Conservation (phyloP, 768 basidiomycete species). For the Boletus rufocinnamomeus region DNA sequence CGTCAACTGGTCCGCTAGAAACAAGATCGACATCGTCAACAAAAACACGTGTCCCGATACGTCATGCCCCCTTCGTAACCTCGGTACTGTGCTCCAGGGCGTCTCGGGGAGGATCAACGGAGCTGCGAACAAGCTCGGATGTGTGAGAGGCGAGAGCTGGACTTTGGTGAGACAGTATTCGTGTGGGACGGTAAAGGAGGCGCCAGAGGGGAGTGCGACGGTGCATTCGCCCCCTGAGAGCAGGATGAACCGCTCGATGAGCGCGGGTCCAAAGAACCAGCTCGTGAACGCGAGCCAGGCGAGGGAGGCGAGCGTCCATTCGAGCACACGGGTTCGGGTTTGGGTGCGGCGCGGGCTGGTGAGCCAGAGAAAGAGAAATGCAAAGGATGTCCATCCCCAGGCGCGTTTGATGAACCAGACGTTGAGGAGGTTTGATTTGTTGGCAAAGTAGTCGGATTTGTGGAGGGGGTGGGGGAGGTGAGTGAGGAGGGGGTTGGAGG, state of each 20-base stretch:
- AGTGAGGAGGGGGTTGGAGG: conserved; percentile 73
- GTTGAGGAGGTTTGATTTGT: conserved; percentile 81
- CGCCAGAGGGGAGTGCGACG: conserved; percentile 59
- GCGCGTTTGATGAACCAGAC: conserved; percentile 84
- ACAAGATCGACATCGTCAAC: conserved; percentile 74
- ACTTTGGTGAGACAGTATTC: conserved; percentile 57
- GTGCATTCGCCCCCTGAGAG: conserved; percentile 78
- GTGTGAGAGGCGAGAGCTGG: conserved; percentile 56
- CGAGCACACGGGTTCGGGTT: conserved; percentile 44
- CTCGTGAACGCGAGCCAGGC: conserved; percentile 75
- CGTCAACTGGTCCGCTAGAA: conserved; percentile 75
- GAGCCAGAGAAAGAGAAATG: conserved; percentile 59
- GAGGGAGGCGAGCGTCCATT: conserved; percentile 59
- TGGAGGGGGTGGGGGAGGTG: conserved; percentile 69
- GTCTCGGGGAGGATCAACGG: conserved; percentile 38
- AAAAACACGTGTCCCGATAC: conserved; percentile 94
- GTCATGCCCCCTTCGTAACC: conserved; percentile 83
- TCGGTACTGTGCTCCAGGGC: conserved; percentile 54
- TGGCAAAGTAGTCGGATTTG: conserved; percentile 70
- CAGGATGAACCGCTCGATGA: conserved; percentile 65
- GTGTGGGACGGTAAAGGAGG: conserved; percentile 51
- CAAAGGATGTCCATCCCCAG: conserved; percentile 86
- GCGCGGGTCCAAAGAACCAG: conserved; percentile 88
- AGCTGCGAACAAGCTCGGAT: conserved; percentile 62
- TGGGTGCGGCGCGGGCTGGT: conserved; percentile 53